phyloP scores from a whole-genome alignment of 2,329 filamentous ascomycete species.

The Annulohypoxylon truncatum region DNA sequence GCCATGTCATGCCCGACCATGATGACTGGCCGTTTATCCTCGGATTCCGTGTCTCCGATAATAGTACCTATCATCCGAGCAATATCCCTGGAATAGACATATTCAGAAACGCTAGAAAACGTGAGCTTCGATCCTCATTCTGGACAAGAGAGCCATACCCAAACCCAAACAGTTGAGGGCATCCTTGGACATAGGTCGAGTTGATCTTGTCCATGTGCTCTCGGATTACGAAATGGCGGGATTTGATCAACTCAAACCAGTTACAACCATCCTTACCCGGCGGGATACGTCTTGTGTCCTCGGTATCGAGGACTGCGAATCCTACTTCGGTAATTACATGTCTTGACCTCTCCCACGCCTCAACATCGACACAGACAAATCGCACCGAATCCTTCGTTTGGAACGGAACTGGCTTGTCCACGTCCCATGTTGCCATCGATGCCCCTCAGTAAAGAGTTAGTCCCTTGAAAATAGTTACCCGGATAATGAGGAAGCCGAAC shows the following conservation, averaged over 20 bases:
- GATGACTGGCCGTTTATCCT: constrained; percentile 63
- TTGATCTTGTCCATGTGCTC: constrained; percentile 78
- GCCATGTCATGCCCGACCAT: constrained; percentile 81
- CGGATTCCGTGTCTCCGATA: constrained; percentile 47
- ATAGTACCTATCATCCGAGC: constrained; percentile 52
- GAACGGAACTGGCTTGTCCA: constrained; percentile 56
- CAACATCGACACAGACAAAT: constrained; percentile 84
- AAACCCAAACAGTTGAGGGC: constrained; percentile 80
- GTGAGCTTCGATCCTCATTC: constrained; percentile 28
- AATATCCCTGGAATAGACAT: constrained; percentile 53
- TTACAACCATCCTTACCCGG: constrained; percentile 71
- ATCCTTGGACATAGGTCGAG: constrained; percentile 74
- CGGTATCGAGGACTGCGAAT: constrained; percentile 81
- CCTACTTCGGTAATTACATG: constrained; percentile 85
- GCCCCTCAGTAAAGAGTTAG: constrained; percentile 12
- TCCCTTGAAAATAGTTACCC: neutral
- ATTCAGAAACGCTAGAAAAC: constrained; percentile 55
- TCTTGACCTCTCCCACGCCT: constrained; percentile 78
- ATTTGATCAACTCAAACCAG: constrained; percentile 76
- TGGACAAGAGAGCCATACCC: constrained; percentile 62
- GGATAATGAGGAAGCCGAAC: constrained; percentile 28
- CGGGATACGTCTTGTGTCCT: constrained; percentile 60
- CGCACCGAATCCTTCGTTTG: constrained; percentile 67
- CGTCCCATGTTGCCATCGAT: constrained; percentile 54
- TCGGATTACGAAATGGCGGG: constrained; percentile 79